Evolutionary conservation across 176 grass and related monocot species (phyloP), one percentile per base, ranked within the genome.

Genomic region (Themeda triandra): DNA sequence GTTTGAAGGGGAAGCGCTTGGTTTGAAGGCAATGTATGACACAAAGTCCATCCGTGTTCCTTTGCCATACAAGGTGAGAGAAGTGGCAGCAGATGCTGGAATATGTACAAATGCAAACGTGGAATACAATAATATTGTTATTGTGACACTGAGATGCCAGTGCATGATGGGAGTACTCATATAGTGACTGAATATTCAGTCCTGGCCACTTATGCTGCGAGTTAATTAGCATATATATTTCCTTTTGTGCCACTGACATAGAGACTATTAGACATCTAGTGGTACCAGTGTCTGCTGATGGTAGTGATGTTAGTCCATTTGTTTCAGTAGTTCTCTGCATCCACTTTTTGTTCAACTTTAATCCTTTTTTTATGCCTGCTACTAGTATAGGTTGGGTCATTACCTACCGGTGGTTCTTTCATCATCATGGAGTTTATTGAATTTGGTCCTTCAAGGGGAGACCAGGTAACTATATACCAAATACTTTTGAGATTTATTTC

Each of bases 351-450:
- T 79, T 60, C 21, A 29, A 21, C 30, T 37, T 46, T 73, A 31
- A 87, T 66, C 24, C 23, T 46, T 31, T 63, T 63, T n/a, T 30
- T 73, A 0, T 10, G 0, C 67, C 6, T 1, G 13, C 46, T 15
- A 56, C 48, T 33, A 56, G 21, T 84, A 65, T 76, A 99, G 96
- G 93, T 94, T 87, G 90, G 91, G 5, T 69, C 86, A 0, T 88
- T 99, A 75, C 91, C 91, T 31, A 84, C 68, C 31, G 93, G 91
- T 56, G 96, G 96, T 69, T 99, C 96, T 37, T 99, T 90, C 89
- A 96, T 99, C 63, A 92, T 99, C 69, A 96, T 99, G 93, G 93
- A 99, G 80, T 99, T 89, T 81, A 99, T 96, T 89, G 81, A 94
- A 65, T 99, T 96, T 72, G 93, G 93, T 42, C 41, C 84, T 78